Conservation (phyloP, 2,329 filamentous ascomycete genomes). For the Sphaceloma murrayae region DNA sequence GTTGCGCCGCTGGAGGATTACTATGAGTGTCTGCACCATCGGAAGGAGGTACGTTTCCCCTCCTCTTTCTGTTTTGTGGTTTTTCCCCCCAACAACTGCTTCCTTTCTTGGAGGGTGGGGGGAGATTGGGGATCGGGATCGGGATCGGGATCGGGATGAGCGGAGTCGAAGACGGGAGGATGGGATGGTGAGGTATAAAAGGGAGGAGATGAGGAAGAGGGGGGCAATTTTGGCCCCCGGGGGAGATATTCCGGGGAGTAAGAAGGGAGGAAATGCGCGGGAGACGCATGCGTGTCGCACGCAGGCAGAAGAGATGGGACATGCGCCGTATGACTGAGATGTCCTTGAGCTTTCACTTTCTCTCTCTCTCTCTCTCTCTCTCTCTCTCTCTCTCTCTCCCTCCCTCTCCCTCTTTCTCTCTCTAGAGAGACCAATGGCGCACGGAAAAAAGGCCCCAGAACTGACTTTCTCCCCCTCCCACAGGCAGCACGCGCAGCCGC, state of each 20-base stretch:
- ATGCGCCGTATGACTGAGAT: neutral
- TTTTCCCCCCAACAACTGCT: neutral
- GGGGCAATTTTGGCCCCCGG: too few relatives aligned
- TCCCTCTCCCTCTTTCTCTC: neutral
- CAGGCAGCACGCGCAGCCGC: conserved; percentile 69
- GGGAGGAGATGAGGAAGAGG: neutral
- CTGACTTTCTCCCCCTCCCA: conserved; percentile 16
- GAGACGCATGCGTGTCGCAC: too few relatives aligned
- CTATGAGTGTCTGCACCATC: conserved; percentile 97
- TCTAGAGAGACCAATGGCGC: too few relatives aligned
- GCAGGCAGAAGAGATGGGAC: neutral
- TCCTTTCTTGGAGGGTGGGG: neutral
- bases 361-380: neutral
- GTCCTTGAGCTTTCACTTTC: neutral
- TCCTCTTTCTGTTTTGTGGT: too few relatives aligned
- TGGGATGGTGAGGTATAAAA: neutral
- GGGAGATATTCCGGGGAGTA: too few relatives aligned
- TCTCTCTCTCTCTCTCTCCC: neutral
- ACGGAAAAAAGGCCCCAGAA: too few relatives aligned
- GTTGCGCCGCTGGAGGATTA: conserved; percentile 82
- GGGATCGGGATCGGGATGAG: neutral
- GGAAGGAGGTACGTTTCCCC: conserved; percentile 77
- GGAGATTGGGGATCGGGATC: neutral
- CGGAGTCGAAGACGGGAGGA: too few relatives aligned
- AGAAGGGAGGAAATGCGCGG: too few relatives aligned